Evolutionary conservation across 495 filamentous ascomycete species (phyloP).

Genomic region (Talaromyces wortmannii): DNA sequence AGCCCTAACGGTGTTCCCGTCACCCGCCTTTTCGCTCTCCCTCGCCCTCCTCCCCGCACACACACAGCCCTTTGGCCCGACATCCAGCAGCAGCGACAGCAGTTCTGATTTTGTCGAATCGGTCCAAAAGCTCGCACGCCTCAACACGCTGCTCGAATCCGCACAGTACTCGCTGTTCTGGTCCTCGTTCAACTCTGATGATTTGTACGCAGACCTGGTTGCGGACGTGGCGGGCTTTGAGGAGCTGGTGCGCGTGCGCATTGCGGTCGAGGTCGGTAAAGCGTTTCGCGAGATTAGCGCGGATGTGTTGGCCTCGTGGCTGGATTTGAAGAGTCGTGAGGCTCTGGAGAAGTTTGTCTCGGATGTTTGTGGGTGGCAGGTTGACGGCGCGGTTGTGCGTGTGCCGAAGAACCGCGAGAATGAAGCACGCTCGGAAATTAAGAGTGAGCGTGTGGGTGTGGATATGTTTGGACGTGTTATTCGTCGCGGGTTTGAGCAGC

Average conservation of each 20-base stretch:
- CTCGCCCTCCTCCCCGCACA: constrained; percentile 84
- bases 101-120: constrained; percentile 68
- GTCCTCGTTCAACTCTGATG: constrained; percentile 84
- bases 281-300: constrained; percentile 76
- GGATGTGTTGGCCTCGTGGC: constrained; percentile 74
- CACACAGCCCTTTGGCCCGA: constrained; percentile 52
- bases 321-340: constrained; percentile 64
- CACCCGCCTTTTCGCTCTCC: constrained; percentile 88
- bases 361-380: constrained; percentile 82
- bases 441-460: constrained; percentile 78
- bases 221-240: constrained; percentile 95
- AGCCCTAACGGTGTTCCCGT: constrained; percentile 94
- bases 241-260: constrained; percentile 87
- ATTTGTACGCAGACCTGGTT: constrained; percentile 91
- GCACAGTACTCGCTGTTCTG: constrained; percentile 90
- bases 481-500: constrained; percentile 84
- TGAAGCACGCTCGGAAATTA: constrained; percentile 92
- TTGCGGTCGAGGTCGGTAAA: constrained; percentile 84
- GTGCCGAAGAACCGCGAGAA: constrained; percentile 95
- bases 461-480: constrained; percentile 85
- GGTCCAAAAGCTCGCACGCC: constrained; percentile 75
- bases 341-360: constrained; percentile 73
- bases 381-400: constrained; percentile 59
- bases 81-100: constrained; percentile 22
- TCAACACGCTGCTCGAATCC: constrained; percentile 78